Conservation (phyloP, 257 asterid genomes). For the Solanum peruvianum region DNA sequence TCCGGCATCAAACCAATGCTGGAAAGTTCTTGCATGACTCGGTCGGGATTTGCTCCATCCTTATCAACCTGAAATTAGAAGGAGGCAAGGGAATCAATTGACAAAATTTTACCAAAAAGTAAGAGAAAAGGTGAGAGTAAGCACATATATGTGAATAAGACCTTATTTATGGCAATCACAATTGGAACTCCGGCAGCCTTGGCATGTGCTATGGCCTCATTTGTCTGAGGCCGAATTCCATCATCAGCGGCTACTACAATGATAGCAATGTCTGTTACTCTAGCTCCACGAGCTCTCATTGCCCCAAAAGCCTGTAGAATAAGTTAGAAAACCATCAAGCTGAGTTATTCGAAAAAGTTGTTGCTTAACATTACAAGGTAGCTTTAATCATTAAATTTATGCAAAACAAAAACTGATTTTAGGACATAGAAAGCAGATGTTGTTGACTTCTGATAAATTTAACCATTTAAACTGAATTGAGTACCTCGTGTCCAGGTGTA, state of each 20-base stretch:
- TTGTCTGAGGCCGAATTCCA: conserved; percentile 93
- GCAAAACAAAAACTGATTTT: neutral
- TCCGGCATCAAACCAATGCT: conserved; percentile 89
- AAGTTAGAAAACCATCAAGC: conserved; percentile 4
- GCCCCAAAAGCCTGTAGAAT: conserved; percentile 84
- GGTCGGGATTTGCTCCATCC: conserved; percentile 88
- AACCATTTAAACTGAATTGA: neutral
- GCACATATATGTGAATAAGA: conserved; percentile 1
- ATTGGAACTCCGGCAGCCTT: conserved; percentile 92
- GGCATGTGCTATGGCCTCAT: conserved; percentile 98
- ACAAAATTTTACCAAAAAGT: neutral
- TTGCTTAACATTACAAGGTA: neutral
- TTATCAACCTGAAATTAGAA: conserved; percentile 55
- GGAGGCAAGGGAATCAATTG: neutral
- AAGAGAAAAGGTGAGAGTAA: neutral
- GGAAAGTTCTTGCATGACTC: conserved; percentile 88
- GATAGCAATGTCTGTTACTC: conserved; percentile 93
- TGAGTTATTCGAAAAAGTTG: neutral
- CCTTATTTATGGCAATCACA: conserved; percentile 92
- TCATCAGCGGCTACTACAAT: conserved; percentile 99
- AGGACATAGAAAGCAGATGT: neutral
- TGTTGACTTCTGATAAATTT: neutral
- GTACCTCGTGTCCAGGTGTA: conserved; percentile 99
- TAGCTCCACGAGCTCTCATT: conserved; percentile 99
- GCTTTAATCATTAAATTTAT: neutral